Conservation (phyloP, 345 rosid species). For the Capsella bursapastoris region DNA sequence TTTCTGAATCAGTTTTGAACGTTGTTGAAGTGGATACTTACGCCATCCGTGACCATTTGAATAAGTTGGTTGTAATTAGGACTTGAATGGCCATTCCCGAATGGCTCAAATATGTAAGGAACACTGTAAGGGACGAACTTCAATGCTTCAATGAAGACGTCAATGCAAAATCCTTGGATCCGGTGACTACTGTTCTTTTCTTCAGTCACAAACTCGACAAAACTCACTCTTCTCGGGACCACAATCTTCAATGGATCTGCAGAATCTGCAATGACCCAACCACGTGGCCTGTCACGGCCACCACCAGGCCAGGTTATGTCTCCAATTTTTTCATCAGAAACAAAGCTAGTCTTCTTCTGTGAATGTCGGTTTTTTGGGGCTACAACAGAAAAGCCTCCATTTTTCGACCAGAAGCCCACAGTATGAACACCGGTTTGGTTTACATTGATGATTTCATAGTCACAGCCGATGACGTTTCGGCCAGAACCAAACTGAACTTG, state of each 20-base stretch:
- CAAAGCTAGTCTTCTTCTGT: slow-evolving; percentile 36
- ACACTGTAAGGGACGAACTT: slow-evolving; percentile 72
- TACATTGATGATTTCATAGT: slow-evolving; percentile 81
- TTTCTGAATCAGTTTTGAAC: not conserved
- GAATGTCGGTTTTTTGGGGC: slow-evolving; percentile 50
- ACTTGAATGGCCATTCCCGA: slow-evolving; percentile 74
- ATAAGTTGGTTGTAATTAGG: slow-evolving; percentile 62
- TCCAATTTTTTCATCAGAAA: slow-evolving; percentile 56
- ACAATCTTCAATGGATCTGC: slow-evolving; percentile 75
- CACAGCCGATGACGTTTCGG: slow-evolving; percentile 51
- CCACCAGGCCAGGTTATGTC: slow-evolving; percentile 86
- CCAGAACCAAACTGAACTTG: slow-evolving; percentile 60
- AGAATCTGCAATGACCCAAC: slow-evolving; percentile 74
- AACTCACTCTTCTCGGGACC: slow-evolving; percentile 84
- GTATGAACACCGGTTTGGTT: slow-evolving; percentile 46
- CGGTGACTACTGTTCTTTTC: slow-evolving; percentile 51
- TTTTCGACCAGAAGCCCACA: slow-evolving; percentile 76
- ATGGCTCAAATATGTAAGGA: slow-evolving; percentile 65
- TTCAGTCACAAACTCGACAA: slow-evolving; percentile 69
- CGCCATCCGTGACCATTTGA: slow-evolving; percentile 60
- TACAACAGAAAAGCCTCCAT: slow-evolving; percentile 58
- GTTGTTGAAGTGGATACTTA: slow-evolving; percentile 51
- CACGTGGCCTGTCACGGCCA: slow-evolving; percentile 67
- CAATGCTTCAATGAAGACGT: slow-evolving; percentile 71
- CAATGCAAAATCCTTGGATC: slow-evolving; percentile 75